Evolutionary conservation across 2,329 filamentous ascomycete species (phyloP).

Genomic region (Metarhizium sp.): DNA sequence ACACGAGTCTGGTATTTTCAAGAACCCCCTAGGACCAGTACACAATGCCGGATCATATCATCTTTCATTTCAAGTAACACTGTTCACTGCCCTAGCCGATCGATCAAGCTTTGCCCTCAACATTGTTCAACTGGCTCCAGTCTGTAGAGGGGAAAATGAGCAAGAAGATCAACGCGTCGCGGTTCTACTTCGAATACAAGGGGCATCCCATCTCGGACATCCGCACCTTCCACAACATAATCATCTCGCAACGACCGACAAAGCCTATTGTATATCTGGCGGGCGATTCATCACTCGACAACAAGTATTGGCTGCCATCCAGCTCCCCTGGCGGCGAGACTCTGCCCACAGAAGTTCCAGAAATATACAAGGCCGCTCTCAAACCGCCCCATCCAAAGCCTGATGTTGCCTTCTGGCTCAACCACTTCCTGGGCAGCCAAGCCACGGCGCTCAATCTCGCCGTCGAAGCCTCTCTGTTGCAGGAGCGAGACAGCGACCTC

Average conservation of each 20-base stretch:
- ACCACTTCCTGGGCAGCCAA: not conserved
- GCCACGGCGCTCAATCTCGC: not conserved
- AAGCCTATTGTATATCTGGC: not conserved
- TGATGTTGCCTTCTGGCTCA: not conserved
- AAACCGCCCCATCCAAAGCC: not conserved
- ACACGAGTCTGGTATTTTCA: too few relatives aligned
- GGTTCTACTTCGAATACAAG: not conserved
- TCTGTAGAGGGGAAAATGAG: not conserved
- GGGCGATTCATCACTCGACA: not conserved
- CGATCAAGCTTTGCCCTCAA: too few relatives aligned
- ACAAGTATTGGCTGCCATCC: not conserved
- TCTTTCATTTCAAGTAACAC: too few relatives aligned
- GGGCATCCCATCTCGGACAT: not conserved
- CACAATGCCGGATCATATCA: too few relatives aligned
- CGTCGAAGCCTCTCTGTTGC: not conserved
- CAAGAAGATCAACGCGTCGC: not conserved
- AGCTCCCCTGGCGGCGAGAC: not conserved
- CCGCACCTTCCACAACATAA: not conserved
- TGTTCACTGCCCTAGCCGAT: too few relatives aligned
- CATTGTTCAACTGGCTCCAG: not conserved
- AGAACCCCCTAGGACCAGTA: too few relatives aligned
- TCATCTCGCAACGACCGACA: not conserved
- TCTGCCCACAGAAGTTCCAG: not conserved
- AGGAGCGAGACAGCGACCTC: not conserved
- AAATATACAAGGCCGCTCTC: not conserved